Percentiles rank a stretch among this genome's conserved stretches.
Conservation (phyloP, 2,329 filamentous ascomycete genomes). For the Verticillium tricorpus region DNA sequence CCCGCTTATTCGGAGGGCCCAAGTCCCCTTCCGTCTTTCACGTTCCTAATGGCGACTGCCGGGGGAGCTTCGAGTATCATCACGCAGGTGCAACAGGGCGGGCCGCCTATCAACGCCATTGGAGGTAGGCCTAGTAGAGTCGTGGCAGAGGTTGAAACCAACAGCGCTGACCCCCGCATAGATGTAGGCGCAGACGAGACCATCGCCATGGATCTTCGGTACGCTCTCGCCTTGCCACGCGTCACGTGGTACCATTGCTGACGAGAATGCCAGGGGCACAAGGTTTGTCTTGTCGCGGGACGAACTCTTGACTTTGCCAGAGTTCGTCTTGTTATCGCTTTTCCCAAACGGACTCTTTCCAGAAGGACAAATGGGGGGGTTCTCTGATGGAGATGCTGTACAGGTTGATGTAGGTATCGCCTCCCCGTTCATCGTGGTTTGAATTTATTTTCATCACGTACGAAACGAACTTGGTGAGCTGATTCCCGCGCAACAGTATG, state of each 20-base stretch:
- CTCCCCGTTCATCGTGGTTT: slow-evolving; percentile 3
- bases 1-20: slow-evolving; percentile 94
- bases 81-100: slow-evolving; percentile 95
- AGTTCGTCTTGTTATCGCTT: slow-evolving; percentile 95
- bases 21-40: slow-evolving; percentile 87
- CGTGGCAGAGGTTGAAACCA: background rate
- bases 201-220: slow-evolving; percentile 92
- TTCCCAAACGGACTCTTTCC: slow-evolving; percentile 98
- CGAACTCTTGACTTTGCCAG: slow-evolving; percentile 89
- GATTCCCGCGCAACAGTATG: slow-evolving; percentile 62
- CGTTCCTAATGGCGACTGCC: slow-evolving; percentile 96
- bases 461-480: background rate
- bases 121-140: slow-evolving; percentile 57
- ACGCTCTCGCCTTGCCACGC: slow-evolving; percentile 25
- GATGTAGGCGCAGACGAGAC: slow-evolving; percentile 88
- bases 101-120: slow-evolving; percentile 81
- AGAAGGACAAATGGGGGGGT: slow-evolving; percentile 87
- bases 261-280: slow-evolving; percentile 60
- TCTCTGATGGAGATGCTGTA: slow-evolving; percentile 88
- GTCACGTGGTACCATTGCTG: slow-evolving; percentile 20
- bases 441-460: background rate
- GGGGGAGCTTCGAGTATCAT: slow-evolving; percentile 98
- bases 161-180: slow-evolving; percentile 21
- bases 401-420: slow-evolving; percentile 84
- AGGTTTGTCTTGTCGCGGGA: slow-evolving; percentile 92